Conservation (phyloP, 1,284 basidiomycete genomes). For the Coniophora puteana region DNA sequence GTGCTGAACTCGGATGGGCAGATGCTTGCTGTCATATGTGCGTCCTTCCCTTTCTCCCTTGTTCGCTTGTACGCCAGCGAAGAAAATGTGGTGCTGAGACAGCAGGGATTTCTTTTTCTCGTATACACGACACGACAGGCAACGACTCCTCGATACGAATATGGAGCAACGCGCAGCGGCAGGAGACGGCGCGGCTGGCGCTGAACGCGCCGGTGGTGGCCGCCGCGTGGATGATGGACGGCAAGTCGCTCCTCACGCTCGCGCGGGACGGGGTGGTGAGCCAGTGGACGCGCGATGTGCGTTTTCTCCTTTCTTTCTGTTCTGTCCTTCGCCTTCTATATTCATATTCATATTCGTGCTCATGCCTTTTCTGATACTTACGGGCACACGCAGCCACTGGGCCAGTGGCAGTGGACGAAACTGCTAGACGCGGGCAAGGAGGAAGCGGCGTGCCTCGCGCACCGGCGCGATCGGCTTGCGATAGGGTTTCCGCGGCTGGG, state of each 20-base stretch:
- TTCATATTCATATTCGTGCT: not conserved
- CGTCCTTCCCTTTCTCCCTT: conserved; percentile 18
- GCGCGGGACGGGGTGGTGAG: conserved; percentile 53
- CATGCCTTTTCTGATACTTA: not conserved
- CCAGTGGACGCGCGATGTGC: conserved; percentile 53
- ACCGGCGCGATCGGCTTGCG: conserved; percentile 52
- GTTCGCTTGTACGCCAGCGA: too few species aligned
- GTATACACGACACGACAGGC: too few species aligned
- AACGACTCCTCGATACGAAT: conserved; percentile 56
- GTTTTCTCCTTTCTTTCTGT: too few species aligned
- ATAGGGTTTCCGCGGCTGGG: conserved; percentile 53
- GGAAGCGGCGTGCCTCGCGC: conserved; percentile 50
- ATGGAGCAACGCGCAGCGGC: conserved; percentile 31
- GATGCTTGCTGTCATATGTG: conserved; percentile 47
- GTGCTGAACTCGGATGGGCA: conserved; percentile 44
- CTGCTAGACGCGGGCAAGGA: conserved; percentile 45
- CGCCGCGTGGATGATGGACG: conserved; percentile 54
- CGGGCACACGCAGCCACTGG: conserved; percentile 39
- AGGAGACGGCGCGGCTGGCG: conserved; percentile 32
- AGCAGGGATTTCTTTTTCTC: conserved; percentile 2
- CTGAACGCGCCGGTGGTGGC: conserved; percentile 40
- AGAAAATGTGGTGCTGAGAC: too few species aligned
- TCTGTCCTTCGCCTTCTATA: not conserved
- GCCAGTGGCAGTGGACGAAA: conserved; percentile 56
- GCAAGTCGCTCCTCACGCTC: conserved; percentile 50